A percentile compares a stretch with the other conserved stretches of the same genome.
Conservation (phyloP, 352 stramenopile genomes). For the Poterioochromonas sp. region DNA sequence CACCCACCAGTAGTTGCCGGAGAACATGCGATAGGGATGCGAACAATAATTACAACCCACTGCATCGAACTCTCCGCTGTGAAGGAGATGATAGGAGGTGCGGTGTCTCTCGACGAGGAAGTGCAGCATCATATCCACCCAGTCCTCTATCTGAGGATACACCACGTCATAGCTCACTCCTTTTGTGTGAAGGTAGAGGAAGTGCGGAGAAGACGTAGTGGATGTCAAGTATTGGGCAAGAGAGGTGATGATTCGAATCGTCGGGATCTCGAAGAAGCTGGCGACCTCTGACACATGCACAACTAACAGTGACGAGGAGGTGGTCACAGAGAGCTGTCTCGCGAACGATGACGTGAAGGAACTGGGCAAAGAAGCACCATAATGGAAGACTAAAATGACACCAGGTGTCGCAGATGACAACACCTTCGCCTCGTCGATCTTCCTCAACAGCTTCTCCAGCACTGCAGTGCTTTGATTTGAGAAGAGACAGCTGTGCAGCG, state of each 20-base stretch:
- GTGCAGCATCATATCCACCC: slow-evolving; percentile 1
- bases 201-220: too few relatives aligned
- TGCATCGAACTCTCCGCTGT: neutral
- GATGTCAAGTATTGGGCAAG: neutral
- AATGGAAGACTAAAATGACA: neutral
- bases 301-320: neutral
- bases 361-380: neutral
- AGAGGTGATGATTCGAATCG: neutral
- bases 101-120: neutral
- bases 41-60: neutral
- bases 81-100: neutral
- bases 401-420: neutral
- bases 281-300: neutral
- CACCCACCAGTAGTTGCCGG: slow-evolving; percentile 12
- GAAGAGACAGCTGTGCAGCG: neutral
- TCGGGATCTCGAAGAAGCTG: neutral
- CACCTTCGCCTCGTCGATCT: too few relatives aligned
- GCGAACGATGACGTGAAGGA: neutral
- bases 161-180: neutral
- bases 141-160: neutral
- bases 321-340: neutral
- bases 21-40: neutral
- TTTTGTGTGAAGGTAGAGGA: neutral
- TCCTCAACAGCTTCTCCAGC: neutral
- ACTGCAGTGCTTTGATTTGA: neutral